Evolutionary conservation across 106 monocot genomes (phyloP), one percentile per base, ranked within the genome.

Genomic region (Vanilla planifolia): DNA sequence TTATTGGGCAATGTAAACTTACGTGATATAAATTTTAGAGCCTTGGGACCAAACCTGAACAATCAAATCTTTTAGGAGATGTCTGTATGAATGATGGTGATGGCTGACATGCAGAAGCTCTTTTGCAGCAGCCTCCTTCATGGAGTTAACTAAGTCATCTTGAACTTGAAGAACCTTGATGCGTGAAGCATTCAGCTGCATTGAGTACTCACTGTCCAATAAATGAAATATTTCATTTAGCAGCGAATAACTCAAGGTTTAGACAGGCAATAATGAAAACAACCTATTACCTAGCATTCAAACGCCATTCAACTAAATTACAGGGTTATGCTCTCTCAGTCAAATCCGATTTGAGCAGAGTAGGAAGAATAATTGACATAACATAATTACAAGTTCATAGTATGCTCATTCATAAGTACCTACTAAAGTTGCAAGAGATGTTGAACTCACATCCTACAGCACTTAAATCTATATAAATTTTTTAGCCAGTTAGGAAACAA

Each of bases 131-230:
- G 62, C 39, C 39, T 70, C 70, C 42, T 70, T 70, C 70, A 70
- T 70, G n/a, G 70, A 61, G 41, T 53, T 70, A 27, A 70, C 70
- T 19, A 70, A 34, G 30, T 70, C 61, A 62, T 70, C 70, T 59
- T 70, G 70, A 61, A 42, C 70, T 42, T 70, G 70, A 29, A 70
- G 70, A 52, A 70, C 61, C 37, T 70, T 70, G n/a, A 70, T 61
- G 41, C 70, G 70, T 52, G 70, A 70, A 48, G 61, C 70, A 70
- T 70, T 70, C 50, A 70, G 52, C 70, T 70, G 70, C 70, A 70
- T 70, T 17, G 70, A 70, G 60, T 70, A 70, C 52, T 70, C 70
- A 59, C 70, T 70, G 62, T 42, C 51, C 30, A 62, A 62, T 43
- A 15, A 58, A 45, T 28, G 23, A 58, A 58, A 42, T 22, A 45